A percentile compares a stretch with the other conserved stretches of the same genome.
Evolutionary conservation across 345 rosid species (phyloP).

Genomic region (Sisymbrium irio): DNA sequence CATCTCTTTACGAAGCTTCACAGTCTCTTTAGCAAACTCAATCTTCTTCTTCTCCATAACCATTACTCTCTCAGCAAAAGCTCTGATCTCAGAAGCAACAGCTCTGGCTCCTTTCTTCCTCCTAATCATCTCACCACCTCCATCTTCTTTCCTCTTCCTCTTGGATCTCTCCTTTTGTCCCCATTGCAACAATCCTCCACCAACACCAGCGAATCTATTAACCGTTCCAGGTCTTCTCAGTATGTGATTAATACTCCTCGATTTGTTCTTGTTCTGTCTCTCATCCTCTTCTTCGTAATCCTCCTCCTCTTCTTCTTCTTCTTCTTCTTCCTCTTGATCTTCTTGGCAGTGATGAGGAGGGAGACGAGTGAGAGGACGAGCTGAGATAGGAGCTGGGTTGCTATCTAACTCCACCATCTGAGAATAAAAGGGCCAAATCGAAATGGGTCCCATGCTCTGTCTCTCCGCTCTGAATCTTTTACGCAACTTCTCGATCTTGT

Average conservation of each 20-base stretch:
- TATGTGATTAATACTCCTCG: constrained; percentile 62
- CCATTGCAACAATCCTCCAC: constrained; percentile 29
- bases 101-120: constrained; percentile 34
- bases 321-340: constrained; percentile 16
- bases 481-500: constrained; percentile 89
- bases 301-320: constrained; percentile 19
- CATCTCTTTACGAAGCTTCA: constrained; percentile 61
- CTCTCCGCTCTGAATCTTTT: constrained; percentile 59
- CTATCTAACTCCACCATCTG: constrained; percentile 69
- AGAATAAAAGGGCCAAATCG: constrained; percentile 60
- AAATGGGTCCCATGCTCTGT: constrained; percentile 35
- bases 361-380: constrained; percentile 43
- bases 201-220: constrained; percentile 48
- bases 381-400: constrained; percentile 61
- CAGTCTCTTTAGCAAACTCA: constrained; percentile 60
- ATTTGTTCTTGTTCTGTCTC: constrained; percentile 44
- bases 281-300: constrained; percentile 36
- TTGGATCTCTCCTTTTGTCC: constrained; percentile 27
- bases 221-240: constrained; percentile 49
- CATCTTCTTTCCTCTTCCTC: constrained; percentile 33
- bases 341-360: constrained; percentile 24
- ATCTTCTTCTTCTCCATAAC: constrained; percentile 68
- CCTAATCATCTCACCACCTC: constrained; percentile 17
- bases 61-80: constrained; percentile 53
- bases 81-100: constrained; percentile 57